Base-by-base conservation (phyloP, 805 yeast genomes). In the Starmerella bacillaris region DNA sequence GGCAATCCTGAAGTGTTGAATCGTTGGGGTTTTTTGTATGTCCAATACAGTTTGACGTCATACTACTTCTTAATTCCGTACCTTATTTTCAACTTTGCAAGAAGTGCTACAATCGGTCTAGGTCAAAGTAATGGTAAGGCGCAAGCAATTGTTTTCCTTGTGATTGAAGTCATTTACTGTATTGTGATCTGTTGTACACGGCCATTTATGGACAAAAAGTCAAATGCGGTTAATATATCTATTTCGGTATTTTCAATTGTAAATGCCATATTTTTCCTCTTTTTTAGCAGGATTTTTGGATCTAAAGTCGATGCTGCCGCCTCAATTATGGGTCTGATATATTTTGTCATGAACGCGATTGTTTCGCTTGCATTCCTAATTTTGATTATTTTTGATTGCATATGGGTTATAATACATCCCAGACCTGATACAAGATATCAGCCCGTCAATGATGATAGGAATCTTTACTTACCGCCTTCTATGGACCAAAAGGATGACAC, bases 391-490 rank as follows among this genome's bases (percentile, higher is more conserved):
- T 71, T 83, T 26, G 78, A 94, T 6, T 84, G 96, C 60, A 62
- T 74, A 4, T 61, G 82, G 57, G 94, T 94, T 0, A 57, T 89
- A 48, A 46, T 84, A 21, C 75, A 78, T 55, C 82, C 78, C 64
- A 83, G 89, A 55, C 96, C 98, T 35, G 98, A 89, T 57, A 72
- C 86, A 7, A 70, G 93, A 48, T 89, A 89, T 61, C 86, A 82
- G 60, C 96, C 94, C 42, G 78, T 86, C 77, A 78, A 77, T 48
- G 98, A 89, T 56, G 98, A 89, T 53, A 72, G 98, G 54, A 89
- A 78, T 34, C 78, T 94, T n/a, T 89, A 89, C 55, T 78, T 89
- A 51, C 53, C 44, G 38, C 51, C 29, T 47, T 55, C 41, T 15
- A 38, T 38, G 22, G 27, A 39, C 31, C 34, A 38, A 26, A 42